Percentiles rank a stretch among this genome's conserved stretches.
phyloP scores from a whole-genome alignment of 2,329 filamentous ascomycete species.

The Microdochium nivale region DNA sequence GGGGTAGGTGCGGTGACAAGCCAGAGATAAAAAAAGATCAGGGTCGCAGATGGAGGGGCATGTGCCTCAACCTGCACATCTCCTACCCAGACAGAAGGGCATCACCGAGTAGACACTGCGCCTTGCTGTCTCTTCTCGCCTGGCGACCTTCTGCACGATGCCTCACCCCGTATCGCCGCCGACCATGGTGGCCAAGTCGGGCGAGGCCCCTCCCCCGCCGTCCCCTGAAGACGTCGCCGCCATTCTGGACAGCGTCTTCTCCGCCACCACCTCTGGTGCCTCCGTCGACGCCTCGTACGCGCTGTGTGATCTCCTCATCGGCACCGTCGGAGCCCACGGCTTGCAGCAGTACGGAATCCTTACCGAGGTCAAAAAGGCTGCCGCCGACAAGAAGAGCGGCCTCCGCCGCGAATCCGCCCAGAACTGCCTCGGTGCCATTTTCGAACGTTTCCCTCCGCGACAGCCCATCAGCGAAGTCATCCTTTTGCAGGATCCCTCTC shows the following conservation, averaged over 20 bases:
- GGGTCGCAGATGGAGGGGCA: background rate
- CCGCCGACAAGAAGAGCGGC: slow-evolving; percentile 87
- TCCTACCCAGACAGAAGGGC: background rate
- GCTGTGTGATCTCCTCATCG: slow-evolving; percentile 50
- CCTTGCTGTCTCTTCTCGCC: background rate
- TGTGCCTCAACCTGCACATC: background rate
- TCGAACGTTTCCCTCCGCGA: slow-evolving; percentile 76
- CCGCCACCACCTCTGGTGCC: slow-evolving; percentile 56
- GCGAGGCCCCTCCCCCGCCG: slow-evolving; percentile 44
- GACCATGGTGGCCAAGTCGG: slow-evolving; percentile 34
- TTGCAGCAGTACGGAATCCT: slow-evolving; percentile 45
- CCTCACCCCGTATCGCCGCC: slow-evolving; percentile 26
- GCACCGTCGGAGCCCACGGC: slow-evolving; percentile 43
- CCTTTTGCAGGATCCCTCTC: slow-evolving; percentile 67
- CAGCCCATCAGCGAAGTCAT: slow-evolving; percentile 73
- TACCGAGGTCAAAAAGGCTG: slow-evolving; percentile 59
- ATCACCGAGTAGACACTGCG: background rate
- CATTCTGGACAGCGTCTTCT: slow-evolving; percentile 60
- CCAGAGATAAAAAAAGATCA: background rate
- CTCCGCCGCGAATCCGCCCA: slow-evolving; percentile 82
- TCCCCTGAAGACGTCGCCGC: slow-evolving; percentile 57
- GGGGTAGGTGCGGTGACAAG: background rate
- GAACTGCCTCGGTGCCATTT: slow-evolving; percentile 87
- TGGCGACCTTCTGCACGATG: background rate
- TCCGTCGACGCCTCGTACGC: slow-evolving; percentile 58